Evolutionary conservation across 352 stramenopile genomes (phyloP), one percentile per base, ranked within the genome.

Genomic region (Lagenidium giganteum): DNA sequence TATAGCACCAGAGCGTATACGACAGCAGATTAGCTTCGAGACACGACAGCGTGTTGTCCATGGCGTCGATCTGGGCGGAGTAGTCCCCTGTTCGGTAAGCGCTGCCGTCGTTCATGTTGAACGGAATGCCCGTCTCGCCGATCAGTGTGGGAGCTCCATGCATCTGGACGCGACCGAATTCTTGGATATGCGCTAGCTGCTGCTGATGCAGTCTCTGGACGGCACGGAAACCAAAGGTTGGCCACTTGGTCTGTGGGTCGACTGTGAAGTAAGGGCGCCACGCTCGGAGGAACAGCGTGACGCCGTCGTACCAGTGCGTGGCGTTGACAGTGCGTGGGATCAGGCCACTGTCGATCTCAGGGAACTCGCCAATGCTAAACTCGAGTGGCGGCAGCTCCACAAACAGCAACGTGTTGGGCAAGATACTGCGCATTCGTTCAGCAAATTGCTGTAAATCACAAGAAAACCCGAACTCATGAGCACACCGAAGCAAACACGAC

Each of bases 121-220:
- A 87, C 16, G 74, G 70, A 29, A 87, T 79, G n/a, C 74, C 74
- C 8, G 67, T 79, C 49, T 87, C 74, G 22, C 74, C 74, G 43
- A 87, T 83, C 23, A 87, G 47, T 3, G 74, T 87, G 17, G 74
- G 74, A 21, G 69, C 69, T 23, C 64, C 61, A 5, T 63, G 52
- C 60, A 73, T 74, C 36, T 53, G 17, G n/a, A n/a, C 24, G 30
- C 46, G 46, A 9, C 22, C 47, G n/a, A 42, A 42, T 9, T 25
- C 27, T 11, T 26, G 25, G 9, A 35, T 45, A 34, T 55, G 37
- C 37, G 37, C 39, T 17, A 55, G 39, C 32, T 55, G 38, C 39
- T 47, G 12, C 37, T 22, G 16, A 33, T 55, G 47, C 38, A 42
- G 17, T 39, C 24, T 41, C 25, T 31, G 54, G 23, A 64, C 33